Evolutionary conservation across 371 early-diverging fungal genomes (phyloP), one percentile per base, ranked within the genome.

Genomic region (Circinella minor): DNA sequence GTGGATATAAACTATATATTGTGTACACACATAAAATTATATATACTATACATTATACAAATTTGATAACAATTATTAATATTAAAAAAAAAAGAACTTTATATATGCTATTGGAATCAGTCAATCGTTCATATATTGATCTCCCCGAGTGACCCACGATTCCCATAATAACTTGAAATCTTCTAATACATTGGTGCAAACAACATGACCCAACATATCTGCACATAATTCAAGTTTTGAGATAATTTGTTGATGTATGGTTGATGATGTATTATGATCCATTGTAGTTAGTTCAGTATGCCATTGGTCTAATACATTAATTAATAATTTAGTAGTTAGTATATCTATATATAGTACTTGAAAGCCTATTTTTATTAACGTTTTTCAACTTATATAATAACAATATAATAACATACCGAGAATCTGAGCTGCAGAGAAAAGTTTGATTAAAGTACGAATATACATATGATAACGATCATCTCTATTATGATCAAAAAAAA

Each of bases 391-490:
- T 27, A 27, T 27, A 27, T 27, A 27, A 27, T 27, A 27, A 27
- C 27, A 7, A 13, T 15, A 36, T 46, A 11, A 43, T 20, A 11
- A 39, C 63, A 34, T 47, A 63, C 63, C 63, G 5, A 65, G 65
- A n/a, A 65, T 14, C 34, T 65, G 65, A 9, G 65, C 65, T 15
- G 55, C 51, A 8, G 65, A 36, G 36, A 65, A 65, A 9, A 65
- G n/a, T 15, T 65, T 65, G 65, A 65, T 65, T 18, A 65, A 54
- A 36, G 65, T 65, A 18, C 65, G 65, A 15, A 65, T 65, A 11
- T 65, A 65, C 65, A 65, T 65, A 10, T 46, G 54, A 36, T 65
- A 65, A 37, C 65, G 49, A 38, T 65, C 65, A 37, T 65, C 65
- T 17, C 65, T 65, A 54, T 61, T 15, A 14, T 18, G 10, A 47